These are phyloP conservation scores for Magnolia kwangsiensis DNA, from an alignment of 164 flowering plant genomes.

Conservation along the genomic window DNA sequence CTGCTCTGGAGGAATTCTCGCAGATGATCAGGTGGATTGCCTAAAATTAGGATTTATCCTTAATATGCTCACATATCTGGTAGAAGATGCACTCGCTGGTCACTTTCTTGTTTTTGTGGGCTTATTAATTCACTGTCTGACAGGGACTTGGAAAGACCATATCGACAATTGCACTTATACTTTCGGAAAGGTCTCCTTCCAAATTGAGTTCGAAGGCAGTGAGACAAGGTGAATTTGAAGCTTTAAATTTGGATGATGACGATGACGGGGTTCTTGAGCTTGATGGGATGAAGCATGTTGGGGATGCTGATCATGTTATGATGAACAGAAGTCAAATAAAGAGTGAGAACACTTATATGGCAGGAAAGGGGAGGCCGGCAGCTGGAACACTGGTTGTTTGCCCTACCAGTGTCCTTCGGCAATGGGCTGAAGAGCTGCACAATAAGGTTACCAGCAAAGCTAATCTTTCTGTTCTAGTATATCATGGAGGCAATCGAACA, in stretches of 20 bases:
- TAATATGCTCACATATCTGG: background rate
- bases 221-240: constrained; percentile 38
- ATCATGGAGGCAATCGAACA: constrained; percentile 87
- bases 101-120: background rate
- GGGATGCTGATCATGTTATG: constrained; percentile 25
- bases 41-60: constrained; percentile 6
- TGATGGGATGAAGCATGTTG: constrained; percentile 33
- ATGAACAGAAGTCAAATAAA: background rate
- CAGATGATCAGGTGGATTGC: constrained; percentile 90
- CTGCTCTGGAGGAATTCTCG: constrained; percentile 91
- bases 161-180: constrained; percentile 88
- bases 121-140: constrained; percentile 12
- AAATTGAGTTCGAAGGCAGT: constrained; percentile 37
- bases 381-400: constrained; percentile 97
- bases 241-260: constrained; percentile 33
- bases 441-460: constrained; percentile 69
- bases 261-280: constrained; percentile 38
- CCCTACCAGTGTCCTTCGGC: constrained; percentile 93
- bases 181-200: constrained; percentile 47
- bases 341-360: background rate
- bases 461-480: constrained; percentile 64
- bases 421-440: constrained; percentile 88
- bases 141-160: constrained; percentile 98
- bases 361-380: constrained; percentile 53
- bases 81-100: constrained; percentile 2